Evolutionary conservation across 306 rosid species (phyloP), one percentile per base, ranked within the genome.

Genomic region (Prunus davidiana): DNA sequence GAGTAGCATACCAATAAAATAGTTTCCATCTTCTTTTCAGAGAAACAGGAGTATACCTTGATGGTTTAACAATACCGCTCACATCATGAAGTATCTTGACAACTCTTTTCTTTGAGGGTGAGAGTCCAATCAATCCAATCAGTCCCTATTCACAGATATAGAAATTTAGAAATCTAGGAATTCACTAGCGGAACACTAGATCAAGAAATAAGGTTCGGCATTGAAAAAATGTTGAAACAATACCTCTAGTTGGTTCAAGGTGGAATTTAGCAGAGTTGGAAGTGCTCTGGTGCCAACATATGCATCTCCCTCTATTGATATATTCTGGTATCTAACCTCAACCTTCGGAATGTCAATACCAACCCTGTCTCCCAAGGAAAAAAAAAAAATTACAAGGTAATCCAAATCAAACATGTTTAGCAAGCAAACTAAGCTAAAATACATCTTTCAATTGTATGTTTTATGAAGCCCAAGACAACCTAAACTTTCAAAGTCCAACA

Each of bases 211-310:
- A 49, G 8, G n/a, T 18, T 63, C 6, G 11, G 30, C 25, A 64
- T 25, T 25, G 13, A 27, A 5, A 8, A 34, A 19, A 62, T 11
- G 63, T 67, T 8, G 50, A 30, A 34, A 12, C 10, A 64, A 55
- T 83, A 90, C 96, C 96, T 91, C 91, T 1, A 81, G 8, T 70
- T 85, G 38, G 76, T 91, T 86, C 52, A 86, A 62, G 71, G 93
- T 68, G 28, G 32, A 60, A 73, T 91, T 91, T 50, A 85, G 83
- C 65, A 91, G 71, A 24, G 96, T 79, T 45, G 93, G 93, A 61
- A 87, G 93, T 2, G 96, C 91, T 83, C 96, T 87, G 54, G 81
- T 79, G 12, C 96, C 96, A 76, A 80, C 87, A 80, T 82, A 54
- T 25, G 82, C 87, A 78, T 89, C 89, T 77, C 93, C 96, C 65